phyloP scores from a whole-genome alignment of 2,329 filamentous ascomycete genomes.

The Blastomyces silverae region DNA sequence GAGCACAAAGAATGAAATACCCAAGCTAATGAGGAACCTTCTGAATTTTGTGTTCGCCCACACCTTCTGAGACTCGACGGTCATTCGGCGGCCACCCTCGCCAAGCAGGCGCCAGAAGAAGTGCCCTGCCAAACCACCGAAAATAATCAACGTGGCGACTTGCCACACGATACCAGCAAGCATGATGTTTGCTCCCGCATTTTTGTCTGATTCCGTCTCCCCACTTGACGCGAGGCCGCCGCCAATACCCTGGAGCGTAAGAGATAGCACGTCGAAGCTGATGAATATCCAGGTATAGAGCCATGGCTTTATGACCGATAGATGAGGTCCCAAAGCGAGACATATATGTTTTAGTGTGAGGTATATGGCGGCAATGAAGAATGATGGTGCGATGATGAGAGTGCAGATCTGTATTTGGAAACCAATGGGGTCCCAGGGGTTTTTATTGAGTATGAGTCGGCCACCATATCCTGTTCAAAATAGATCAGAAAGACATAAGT shows the following conservation, averaged over 20 bases:
- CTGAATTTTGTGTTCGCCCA: slow-evolving; percentile 29
- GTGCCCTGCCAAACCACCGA: slow-evolving; percentile 47
- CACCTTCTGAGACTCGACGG: slow-evolving; percentile 13
- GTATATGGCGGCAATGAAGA: slow-evolving; percentile 59
- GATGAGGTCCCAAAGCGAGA: slow-evolving; percentile 30
- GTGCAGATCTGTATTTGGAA: slow-evolving; percentile 44
- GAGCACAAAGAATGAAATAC: slow-evolving; percentile 40
- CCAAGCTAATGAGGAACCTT: slow-evolving; percentile 35
- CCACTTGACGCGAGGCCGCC: slow-evolving; percentile 50
- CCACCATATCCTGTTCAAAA: slow-evolving; percentile 48
- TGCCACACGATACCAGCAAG: slow-evolving; percentile 60
- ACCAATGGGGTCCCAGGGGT: slow-evolving; percentile 41
- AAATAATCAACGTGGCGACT: slow-evolving; percentile 52
- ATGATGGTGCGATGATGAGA: slow-evolving; percentile 59
- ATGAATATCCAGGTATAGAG: slow-evolving; percentile 48
- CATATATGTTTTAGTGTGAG: slow-evolving; percentile 48
- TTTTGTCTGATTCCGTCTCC: slow-evolving; percentile 29
- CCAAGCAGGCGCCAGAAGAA: slow-evolving; percentile 37
- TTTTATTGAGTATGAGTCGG: slow-evolving; percentile 49
- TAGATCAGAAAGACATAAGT: not conserved
- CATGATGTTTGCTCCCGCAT: slow-evolving; percentile 54
- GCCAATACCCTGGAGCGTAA: slow-evolving; percentile 55
- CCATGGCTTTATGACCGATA: slow-evolving; percentile 30
- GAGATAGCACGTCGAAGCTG: slow-evolving; percentile 55
- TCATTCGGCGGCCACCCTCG: slow-evolving; percentile 16